Conservation (phyloP, 805 yeast species). For the Suhomyces prunicola region DNA sequence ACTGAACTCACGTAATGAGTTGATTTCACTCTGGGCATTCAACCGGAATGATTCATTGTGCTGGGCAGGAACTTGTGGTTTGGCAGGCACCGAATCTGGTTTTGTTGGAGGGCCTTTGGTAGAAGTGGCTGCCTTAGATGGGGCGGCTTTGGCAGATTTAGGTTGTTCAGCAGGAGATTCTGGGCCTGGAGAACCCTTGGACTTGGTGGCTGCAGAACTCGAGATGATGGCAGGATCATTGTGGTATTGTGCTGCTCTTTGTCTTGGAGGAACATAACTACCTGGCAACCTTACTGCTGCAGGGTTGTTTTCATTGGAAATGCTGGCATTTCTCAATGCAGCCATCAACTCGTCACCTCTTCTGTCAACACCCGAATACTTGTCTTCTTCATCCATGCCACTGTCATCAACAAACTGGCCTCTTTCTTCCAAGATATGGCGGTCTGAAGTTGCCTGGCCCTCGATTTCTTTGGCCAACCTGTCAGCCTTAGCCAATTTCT, state of each 20-base stretch:
- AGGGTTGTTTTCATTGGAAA: slow-evolving; percentile 14
- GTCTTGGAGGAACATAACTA: slow-evolving; percentile 55
- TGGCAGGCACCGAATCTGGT: slow-evolving; percentile 33
- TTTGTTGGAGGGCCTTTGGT: slow-evolving; percentile 7
- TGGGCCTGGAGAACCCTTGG: not conserved
- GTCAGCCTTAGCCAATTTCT: slow-evolving; percentile 68
- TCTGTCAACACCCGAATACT: slow-evolving; percentile 88
- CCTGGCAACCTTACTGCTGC: slow-evolving; percentile 23
- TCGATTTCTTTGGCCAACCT: slow-evolving; percentile 82
- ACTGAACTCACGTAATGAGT: slow-evolving; percentile 72
- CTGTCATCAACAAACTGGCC: slow-evolving; percentile 74
- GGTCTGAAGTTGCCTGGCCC: slow-evolving; percentile 60
- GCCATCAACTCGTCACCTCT: slow-evolving; percentile 51
- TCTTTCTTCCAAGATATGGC: slow-evolving; percentile 90
- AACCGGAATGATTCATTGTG: slow-evolving; percentile 40
- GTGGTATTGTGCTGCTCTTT: slow-evolving; percentile 48
- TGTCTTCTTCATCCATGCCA: slow-evolving; percentile 93
- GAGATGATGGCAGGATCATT: slow-evolving; percentile 68
- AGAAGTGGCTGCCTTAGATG: too few species aligned
- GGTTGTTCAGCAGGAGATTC: not conserved
- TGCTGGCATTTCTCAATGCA: slow-evolving; percentile 35
- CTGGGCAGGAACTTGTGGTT: slow-evolving; percentile 21
- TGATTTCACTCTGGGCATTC: slow-evolving; percentile 60
- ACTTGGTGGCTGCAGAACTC: slow-evolving; percentile 39
- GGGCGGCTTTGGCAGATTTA: not conserved